Conservation (phyloP, 305 asterid genomes). For the Fraxinus paxiana region DNA sequence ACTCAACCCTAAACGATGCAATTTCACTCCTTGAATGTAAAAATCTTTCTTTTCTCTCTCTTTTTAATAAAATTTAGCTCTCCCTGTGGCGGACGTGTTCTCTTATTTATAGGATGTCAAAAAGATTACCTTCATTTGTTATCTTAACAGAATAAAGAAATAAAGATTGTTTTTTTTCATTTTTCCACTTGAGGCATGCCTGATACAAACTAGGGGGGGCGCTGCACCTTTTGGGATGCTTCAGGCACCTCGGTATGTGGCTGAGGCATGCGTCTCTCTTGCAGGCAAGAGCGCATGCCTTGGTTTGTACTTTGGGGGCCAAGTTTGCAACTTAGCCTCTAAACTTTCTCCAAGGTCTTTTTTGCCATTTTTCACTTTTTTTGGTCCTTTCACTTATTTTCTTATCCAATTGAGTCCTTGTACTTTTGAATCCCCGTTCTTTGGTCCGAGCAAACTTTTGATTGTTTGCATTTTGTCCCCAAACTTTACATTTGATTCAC, state of each 20-base stretch:
- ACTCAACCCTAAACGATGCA: neutral
- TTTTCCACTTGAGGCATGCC: neutral
- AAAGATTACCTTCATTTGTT: neutral
- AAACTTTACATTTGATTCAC: neutral
- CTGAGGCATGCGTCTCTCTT: neutral
- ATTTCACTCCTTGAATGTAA: neutral
- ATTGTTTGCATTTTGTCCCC: neutral
- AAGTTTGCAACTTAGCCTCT: neutral
- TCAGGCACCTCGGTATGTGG: neutral
- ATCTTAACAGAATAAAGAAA: neutral
- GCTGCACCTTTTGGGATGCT: neutral
- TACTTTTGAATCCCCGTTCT: neutral
- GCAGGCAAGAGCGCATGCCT: neutral
- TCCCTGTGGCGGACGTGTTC: neutral
- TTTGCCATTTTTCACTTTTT: neutral
- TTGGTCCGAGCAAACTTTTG: neutral
- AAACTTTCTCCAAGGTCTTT: neutral
- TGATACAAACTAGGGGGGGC: neutral
- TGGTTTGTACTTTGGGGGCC: neutral
- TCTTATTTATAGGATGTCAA: neutral
- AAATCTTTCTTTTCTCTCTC: neutral
- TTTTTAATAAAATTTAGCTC: neutral
- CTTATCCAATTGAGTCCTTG: neutral
- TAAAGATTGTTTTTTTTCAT: too few relatives aligned
- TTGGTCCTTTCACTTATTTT: neutral